Percentiles rank a stretch among this genome's conserved stretches.
Evolutionary conservation across 495 filamentous ascomycete species (phyloP).

Genomic region (Neurospora intermedia): DNA sequence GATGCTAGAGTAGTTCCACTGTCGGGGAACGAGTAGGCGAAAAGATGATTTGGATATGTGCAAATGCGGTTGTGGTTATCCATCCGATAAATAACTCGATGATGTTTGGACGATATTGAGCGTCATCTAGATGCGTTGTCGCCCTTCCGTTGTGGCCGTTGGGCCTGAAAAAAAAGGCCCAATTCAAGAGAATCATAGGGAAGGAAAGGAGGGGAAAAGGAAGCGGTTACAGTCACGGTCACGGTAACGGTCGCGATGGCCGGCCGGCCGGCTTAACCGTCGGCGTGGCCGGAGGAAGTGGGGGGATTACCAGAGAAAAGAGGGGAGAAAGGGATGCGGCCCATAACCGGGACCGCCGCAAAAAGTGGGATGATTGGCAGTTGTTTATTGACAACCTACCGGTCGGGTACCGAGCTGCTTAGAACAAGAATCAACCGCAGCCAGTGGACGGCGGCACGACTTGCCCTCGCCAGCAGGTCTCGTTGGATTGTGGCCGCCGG

Average conservation of each 20-base stretch:
- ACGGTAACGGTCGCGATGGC: neutral
- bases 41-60: neutral
- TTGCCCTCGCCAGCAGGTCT: neutral
- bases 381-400: neutral
- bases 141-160: neutral
- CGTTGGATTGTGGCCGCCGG: neutral
- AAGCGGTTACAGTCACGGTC: neutral
- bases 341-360: neutral
- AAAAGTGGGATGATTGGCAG: neutral
- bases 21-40: neutral
- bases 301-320: neutral
- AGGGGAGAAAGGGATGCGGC: neutral
- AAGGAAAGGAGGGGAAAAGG: neutral
- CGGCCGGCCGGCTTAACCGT: neutral
- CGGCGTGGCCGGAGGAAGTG: constrained; percentile 2
- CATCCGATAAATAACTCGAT: neutral
- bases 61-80: neutral
- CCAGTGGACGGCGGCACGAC: neutral
- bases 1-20: neutral
- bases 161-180: neutral
- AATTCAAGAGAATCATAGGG: neutral
- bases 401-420: neutral
- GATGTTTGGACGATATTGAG: neutral
- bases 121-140: neutral
- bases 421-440: neutral